phyloP scores from a whole-genome alignment of 352 stramenopile genomes.

The Pythium apleroticum region DNA sequence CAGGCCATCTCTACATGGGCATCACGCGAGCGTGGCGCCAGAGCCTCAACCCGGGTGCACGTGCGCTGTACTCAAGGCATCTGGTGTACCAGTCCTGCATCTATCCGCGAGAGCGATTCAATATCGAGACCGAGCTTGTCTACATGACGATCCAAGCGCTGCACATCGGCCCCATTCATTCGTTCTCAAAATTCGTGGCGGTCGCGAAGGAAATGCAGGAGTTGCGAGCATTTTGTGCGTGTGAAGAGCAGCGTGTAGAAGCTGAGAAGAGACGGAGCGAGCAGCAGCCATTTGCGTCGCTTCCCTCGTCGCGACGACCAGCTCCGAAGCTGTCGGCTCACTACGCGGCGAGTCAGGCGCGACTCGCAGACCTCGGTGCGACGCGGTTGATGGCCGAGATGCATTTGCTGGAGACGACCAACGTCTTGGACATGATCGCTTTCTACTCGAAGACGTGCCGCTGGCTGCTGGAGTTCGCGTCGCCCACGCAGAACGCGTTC shows the following conservation, averaged over 20 bases:
- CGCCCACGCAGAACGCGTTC: slow-evolving; percentile 44
- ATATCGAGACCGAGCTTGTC: slow-evolving; percentile 55
- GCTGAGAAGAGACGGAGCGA: slow-evolving; percentile 28
- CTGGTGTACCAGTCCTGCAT: slow-evolving; percentile 55
- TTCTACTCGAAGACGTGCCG: slow-evolving; percentile 57
- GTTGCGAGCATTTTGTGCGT: slow-evolving; percentile 59
- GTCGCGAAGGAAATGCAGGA: slow-evolving; percentile 64
- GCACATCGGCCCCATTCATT: slow-evolving; percentile 61
- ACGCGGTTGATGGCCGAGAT: slow-evolving; percentile 55
- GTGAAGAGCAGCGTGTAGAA: slow-evolving; percentile 53
- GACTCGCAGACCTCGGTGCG: slow-evolving; percentile 46
- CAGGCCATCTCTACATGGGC: slow-evolving; percentile 69
- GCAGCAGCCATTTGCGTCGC: not conserved
- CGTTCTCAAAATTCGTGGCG: slow-evolving; percentile 50
- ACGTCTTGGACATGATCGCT: slow-evolving; percentile 53
- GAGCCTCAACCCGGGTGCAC: slow-evolving; percentile 28
- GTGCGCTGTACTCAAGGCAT: slow-evolving; percentile 35
- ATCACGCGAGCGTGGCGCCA: slow-evolving; percentile 46
- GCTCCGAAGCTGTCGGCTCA: slow-evolving; percentile 49
- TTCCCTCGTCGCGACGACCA: slow-evolving; percentile 5
- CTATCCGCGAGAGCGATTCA: slow-evolving; percentile 53
- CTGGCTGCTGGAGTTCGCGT: slow-evolving; percentile 52
- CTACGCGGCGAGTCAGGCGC: slow-evolving; percentile 58
- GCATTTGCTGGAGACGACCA: slow-evolving; percentile 51
- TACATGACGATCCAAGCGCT: slow-evolving; percentile 67